Conservation (phyloP, 345 rosid genomes). For the Zanthoxylum bungeanum region DNA sequence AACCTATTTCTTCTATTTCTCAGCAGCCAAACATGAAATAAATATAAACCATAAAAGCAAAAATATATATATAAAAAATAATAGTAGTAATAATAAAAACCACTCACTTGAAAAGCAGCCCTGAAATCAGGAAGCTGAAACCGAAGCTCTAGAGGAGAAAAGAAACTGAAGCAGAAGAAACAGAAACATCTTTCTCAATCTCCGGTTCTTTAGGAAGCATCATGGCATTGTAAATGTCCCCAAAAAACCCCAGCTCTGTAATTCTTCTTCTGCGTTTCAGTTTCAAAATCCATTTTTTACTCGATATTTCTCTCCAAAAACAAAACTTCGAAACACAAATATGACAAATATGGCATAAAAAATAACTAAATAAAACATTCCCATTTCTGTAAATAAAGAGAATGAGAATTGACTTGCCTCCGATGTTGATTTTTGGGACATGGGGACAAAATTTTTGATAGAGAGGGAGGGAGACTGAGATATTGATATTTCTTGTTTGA, state of each 20-base stretch:
- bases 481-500: background rate
- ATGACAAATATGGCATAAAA: no score
- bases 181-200: conserved; percentile 41
- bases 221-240: conserved; percentile 41
- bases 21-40: conserved; percentile 11
- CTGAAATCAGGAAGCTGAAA: conserved; percentile 62
- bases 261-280: conserved; percentile 48
- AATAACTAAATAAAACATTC: background rate
- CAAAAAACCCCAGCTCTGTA: conserved; percentile 39
- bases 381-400: background rate
- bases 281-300: conserved; percentile 36
- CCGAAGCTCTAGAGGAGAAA: conserved; percentile 51
- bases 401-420: conserved; percentile 30
- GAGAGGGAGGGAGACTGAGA: background rate
- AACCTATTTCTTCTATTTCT: background rate
- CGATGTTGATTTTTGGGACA: conserved; percentile 27
- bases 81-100: background rate
- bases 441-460: conserved; percentile 12
- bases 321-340: background rate
- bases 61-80: background rate
- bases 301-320: background rate
- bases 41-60: background rate
- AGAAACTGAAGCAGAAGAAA: conserved; percentile 26
- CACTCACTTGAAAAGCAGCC: conserved; percentile 45
- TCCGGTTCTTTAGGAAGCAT: conserved; percentile 64